A percentile compares a stretch with the other conserved stretches of the same genome.
phyloP scores from a whole-genome alignment of 2,329 filamentous ascomycete genomes.

The Curvularia sp. region DNA sequence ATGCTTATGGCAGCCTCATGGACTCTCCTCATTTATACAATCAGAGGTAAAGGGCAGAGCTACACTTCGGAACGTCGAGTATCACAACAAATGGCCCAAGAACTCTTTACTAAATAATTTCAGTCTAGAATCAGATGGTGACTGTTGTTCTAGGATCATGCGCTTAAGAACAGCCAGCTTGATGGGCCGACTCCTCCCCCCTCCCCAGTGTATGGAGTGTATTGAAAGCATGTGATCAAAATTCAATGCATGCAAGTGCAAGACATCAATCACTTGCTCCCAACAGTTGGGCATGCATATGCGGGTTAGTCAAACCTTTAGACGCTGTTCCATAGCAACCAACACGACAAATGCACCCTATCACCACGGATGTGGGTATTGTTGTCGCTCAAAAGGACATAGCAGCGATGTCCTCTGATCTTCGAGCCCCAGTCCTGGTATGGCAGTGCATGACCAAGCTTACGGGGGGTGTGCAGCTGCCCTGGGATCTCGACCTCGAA shows the following conservation, averaged over 20 bases:
- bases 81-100: background rate
- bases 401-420: background rate
- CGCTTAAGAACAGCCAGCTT: background rate
- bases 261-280: conserved; percentile 12
- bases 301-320: conserved; percentile 18
- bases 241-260: conserved; percentile 25
- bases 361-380: background rate
- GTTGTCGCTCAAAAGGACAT: background rate
- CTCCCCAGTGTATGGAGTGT: conserved; percentile 7
- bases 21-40: background rate
- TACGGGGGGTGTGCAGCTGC: background rate
- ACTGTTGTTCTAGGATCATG: background rate
- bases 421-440: background rate
- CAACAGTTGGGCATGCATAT: conserved; percentile 21
- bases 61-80: background rate
- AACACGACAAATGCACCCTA: conserved; percentile 7
- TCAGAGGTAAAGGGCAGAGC: background rate
- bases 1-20: background rate
- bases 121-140: background rate
- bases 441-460: background rate
- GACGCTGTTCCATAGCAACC: conserved; percentile 8
- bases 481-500: background rate
- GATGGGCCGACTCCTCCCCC: background rate
- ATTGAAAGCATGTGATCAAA: conserved; percentile 24
- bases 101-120: background rate